Evolutionary conservation across 2,329 filamentous ascomycete species (phyloP), one percentile per base, ranked within the genome.

Genomic region (Fusarium staphyleae): DNA sequence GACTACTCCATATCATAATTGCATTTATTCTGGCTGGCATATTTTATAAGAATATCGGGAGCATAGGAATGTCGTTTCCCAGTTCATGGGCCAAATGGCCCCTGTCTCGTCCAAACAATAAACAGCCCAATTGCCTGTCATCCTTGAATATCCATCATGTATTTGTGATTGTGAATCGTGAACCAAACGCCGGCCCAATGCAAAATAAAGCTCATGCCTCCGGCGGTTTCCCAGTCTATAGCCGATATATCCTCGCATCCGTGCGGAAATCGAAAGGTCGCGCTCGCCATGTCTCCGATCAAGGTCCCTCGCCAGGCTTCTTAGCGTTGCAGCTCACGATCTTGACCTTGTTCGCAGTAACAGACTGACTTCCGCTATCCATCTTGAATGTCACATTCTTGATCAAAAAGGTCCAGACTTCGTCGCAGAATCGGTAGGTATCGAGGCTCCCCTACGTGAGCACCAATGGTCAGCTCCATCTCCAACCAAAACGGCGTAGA

Each of bases 371-470:
- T 64, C 82, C 82, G 45, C 89, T 91, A 67, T 98, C 93, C 78
- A 98, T 88, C 78, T 99, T 99, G 80, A 99, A 98, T n/a, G 88
- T 92, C 49, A 98, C 93, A 65, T 98, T 95, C 77, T 97, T 97
- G 77, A 99, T 96, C 52, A 99, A 84, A 75, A 99, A 99, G 2
- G 95, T 99, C 95, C 95, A 99, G 53, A 99, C 95, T 78, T 99
- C 95, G 77, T 99, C 95, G 79, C 95, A 99, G 83, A 99, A 99
- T 66, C 95, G 89, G 80, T 99, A 99, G 13, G 95, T 98, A 73
- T 98, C 93, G 60, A 99, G 87, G 71, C 96, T 95, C 40, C 95
- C 95, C 93, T 97, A 15, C 19, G 10, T 7, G 18, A n/a, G 28
- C 13, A 18, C 39, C 11, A 16, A n/a, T 29, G 26, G 22, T 61